Evolutionary conservation across 305 asterid species (phyloP), one percentile per base, ranked within the genome.

Genomic region (Fraxinus baroniana): DNA sequence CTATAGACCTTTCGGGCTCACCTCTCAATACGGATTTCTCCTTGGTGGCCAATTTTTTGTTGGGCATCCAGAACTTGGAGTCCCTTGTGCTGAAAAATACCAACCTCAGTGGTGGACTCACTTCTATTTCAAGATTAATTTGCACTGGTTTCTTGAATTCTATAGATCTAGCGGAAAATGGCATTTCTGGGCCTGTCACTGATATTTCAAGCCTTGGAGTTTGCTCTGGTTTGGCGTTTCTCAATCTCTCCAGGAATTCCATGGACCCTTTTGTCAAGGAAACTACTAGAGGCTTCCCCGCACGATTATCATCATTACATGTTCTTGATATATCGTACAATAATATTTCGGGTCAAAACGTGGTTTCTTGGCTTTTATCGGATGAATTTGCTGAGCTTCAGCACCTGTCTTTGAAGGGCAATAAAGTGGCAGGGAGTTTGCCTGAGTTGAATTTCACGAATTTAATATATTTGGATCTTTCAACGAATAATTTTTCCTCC

Each of bases 251-350:
- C 41, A 78, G 17, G 66, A 95, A 95, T 81, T 89, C 85, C 1
- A 68, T 95, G 78, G 96, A 91, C 89, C 89, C 90, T 72, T 49
- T 84, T 10, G 71, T 20, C 24, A 86, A 85, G 57, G 85, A 79
- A 9, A 78, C 44, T 7, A 24, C 79, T 0, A 76, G 80, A 78
- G 86, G 22, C 74, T 52, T 88, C 10, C 66, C 66, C 66, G 26
- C 66, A 55, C 82, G 82, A 55, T 49, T 89, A 57, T 46, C 86
- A 7, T 77, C 86, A 4, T 79, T 94, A 5, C 89, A 78, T 35
- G 85, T 85, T 57, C 94, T 95, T 66, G 99, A 95, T 87, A 89
- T 95, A 52, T 95, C 99, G 79, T 85, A 86, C 94, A 95, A 94
- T 82, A 94, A 91, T 73, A 87, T 95, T 77, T 92, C 94, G 3